phyloP scores from a whole-genome alignment of 2,329 filamentous ascomycete species.

The Thelonectria discophora region DNA sequence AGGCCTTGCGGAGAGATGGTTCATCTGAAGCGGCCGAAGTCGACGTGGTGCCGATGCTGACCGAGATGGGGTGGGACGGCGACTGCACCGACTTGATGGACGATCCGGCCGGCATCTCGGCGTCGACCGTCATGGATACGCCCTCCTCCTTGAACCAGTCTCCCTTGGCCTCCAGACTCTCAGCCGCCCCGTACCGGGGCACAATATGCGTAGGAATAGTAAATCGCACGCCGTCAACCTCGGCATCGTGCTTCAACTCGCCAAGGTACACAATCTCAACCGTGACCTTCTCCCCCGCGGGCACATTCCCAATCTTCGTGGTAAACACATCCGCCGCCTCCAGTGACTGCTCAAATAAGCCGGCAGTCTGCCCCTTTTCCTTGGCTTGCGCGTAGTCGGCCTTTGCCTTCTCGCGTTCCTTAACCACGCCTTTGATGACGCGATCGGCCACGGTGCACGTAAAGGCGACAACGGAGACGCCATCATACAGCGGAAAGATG shows the following conservation, averaged over 20 bases:
- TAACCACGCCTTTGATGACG: conserved; percentile 70
- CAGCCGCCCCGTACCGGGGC: conserved; percentile 66
- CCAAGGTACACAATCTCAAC: conserved; percentile 73
- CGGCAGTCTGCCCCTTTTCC: conserved; percentile 67
- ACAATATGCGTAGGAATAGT: conserved; percentile 74
- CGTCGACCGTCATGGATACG: conserved; percentile 47
- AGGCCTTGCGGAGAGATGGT: conserved; percentile 67
- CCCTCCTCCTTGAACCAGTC: conserved; percentile 21
- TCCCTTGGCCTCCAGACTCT: conserved; percentile 21
- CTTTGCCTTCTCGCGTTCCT: conserved; percentile 70
- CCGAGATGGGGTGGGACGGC: conserved; percentile 72
- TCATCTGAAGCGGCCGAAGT: conserved; percentile 50
- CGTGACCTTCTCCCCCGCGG: conserved; percentile 62
- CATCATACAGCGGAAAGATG: conserved; percentile 76
- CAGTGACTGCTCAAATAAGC: conserved; percentile 69
- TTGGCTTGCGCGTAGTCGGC: conserved; percentile 68
- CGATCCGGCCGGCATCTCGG: conserved; percentile 60
- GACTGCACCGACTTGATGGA: conserved; percentile 71
- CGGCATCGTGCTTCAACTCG: conserved; percentile 76
- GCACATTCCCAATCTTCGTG: conserved; percentile 74
- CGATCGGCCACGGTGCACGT: conserved; percentile 69
- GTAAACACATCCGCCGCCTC: conserved; percentile 72
- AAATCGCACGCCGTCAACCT: conserved; percentile 72
- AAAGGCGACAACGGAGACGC: conserved; percentile 74
- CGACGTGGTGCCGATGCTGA: conserved; percentile 67